These are phyloP conservation scores for Trichosporon faecale DNA, from an alignment of 1,284 basidiomycete genomes.

Conservation along the genomic window DNA sequence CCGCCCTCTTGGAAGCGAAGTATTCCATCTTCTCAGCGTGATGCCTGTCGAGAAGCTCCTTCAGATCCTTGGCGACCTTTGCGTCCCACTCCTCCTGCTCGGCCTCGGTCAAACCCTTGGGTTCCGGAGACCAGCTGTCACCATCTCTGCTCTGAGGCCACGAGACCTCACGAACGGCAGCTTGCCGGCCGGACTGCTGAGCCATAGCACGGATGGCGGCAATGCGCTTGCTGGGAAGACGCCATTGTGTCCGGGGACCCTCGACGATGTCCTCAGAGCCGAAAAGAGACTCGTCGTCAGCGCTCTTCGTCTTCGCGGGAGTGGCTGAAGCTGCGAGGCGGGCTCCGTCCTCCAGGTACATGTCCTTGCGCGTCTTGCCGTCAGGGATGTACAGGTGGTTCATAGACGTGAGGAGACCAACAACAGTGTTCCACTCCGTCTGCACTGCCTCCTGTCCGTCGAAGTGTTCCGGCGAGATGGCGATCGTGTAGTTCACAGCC, in stretches of 20 bases:
- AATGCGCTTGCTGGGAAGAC: background rate
- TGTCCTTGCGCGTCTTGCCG: constrained; percentile 42
- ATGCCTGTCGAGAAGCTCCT: background rate
- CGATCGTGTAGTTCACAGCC: constrained; percentile 42
- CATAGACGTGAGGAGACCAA: constrained; percentile 32
- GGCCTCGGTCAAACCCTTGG: background rate
- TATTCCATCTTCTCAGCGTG: background rate
- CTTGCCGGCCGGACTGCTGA: background rate
- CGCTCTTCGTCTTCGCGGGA: background rate
- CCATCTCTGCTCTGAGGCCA: background rate
- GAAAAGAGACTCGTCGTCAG: background rate
- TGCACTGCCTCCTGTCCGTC: constrained; percentile 24
- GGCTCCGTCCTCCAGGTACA: constrained; percentile 21
- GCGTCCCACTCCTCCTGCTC: background rate
- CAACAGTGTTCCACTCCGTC: constrained; percentile 20
- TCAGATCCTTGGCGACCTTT: background rate
- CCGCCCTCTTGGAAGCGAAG: background rate
- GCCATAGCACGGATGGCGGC: background rate
- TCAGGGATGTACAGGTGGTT: constrained; percentile 39
- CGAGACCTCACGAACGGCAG: background rate
- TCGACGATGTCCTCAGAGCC: background rate
- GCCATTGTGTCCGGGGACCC: background rate
- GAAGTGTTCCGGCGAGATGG: constrained; percentile 20
- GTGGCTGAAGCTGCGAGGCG: background rate
- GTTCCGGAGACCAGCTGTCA: background rate